Base-by-base conservation (phyloP, 176 grass and related monocot species). In the Typha latifolia region DNA sequence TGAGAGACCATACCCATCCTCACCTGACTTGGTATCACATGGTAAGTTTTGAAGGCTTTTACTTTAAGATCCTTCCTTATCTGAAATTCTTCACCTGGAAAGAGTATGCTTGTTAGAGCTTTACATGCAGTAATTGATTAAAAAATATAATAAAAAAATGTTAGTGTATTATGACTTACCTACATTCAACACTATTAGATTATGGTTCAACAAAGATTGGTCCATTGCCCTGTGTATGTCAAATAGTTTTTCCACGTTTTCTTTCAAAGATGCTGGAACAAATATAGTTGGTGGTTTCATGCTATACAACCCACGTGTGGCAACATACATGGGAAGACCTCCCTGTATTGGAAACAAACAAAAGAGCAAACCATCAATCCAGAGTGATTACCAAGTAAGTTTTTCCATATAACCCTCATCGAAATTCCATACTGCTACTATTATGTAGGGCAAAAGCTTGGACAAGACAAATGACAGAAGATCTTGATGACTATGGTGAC, bases 291-390 rank as follows among this genome's bases (percentile, higher is more conserved):
- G 93, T 27, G 88, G 82, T 43, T 82, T 85, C 78, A 86, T 67
- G 37, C 75, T 73, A 51, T 89, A 97, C 18, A 97, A 73, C 10
- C 85, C 93, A 18, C 93, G 82, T 51, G 93, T 92, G 66, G 93
- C 88, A 26, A 97, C 93, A 78, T 97, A 97, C 88, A 97, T 92
- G 63, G 93, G 88, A 3, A 97, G 80, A 16, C 93, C 93, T 50
- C 88, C 93, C 82, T 85, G 64, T 29, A 57, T 57, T 57, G 19
- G 52, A 57, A 57, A 7, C 15, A 57, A 56, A 56, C 52, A 19
- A 56, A 56, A 20, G 52, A 56, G 15, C 5, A n/a, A 5, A 56
- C 5, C 5, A 20, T 56, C 51, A 18, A 55, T 14, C 3, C 51
- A 5, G 51, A 55, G 19, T 18, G 16, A 57, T 18, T 57, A 65